Evolutionary conservation across 2,329 filamentous ascomycete species (phyloP), one percentile per base, ranked within the genome.

Genomic region (Fusarium sp.): DNA sequence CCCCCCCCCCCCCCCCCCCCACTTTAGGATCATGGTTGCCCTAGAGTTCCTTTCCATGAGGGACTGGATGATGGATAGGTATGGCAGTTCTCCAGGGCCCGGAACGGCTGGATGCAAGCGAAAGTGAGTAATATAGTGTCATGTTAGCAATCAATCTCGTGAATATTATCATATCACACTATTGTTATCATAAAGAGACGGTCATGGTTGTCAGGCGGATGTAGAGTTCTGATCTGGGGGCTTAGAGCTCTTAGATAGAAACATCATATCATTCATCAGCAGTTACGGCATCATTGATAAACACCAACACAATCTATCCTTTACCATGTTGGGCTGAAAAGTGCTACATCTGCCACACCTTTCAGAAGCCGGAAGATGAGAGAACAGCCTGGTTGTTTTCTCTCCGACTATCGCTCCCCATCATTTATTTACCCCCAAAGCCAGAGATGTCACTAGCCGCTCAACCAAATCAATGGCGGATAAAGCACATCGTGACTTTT

Each of bases 221-320:
- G 35, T 33, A 41, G 17, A 64, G 41, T 48, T 53, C 33, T 49
- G 20, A 40, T 55, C n/a, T 32, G 35, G 42, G 60, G 52, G 35
- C 38, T 13, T 37, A 37, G 27, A 37, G 64, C 40, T 55, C 69
- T 66, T 59, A 66, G 38, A 72, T 71, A 65, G 69, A 67, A 55
- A 60, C 50, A 40, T 60, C 65, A 68, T 48, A 69, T 65, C 54
- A 70, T 71, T 68, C 64, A 71, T 71, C 69, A 71, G 69, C 66
- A 59, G 40, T 73, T 66, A 73, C 69, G 42, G 61, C 59, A 68
- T 72, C 54, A 58, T 74, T 74, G 71, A 73, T 66, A 73, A 73
- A 69, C 46, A 66, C 50, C 58, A 59, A 73, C 63, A 61, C 40
- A 72, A 46, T 60, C 60, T 53, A 56, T 71, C 59, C 59, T 64